phyloP scores from a whole-genome alignment of 2,329 filamentous ascomycete species.

The Rhynchosporium graminicola region DNA sequence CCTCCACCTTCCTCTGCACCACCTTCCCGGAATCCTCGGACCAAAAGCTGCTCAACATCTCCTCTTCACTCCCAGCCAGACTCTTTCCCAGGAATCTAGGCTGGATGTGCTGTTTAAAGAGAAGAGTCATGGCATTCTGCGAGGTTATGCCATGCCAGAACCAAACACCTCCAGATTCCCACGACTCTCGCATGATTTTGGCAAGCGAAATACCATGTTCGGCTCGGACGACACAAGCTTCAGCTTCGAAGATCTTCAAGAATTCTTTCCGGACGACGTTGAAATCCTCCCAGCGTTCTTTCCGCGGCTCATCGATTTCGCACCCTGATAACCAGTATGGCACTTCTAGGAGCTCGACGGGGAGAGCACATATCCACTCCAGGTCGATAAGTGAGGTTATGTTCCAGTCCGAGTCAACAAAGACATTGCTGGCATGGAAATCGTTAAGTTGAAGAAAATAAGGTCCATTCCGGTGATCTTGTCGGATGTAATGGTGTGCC shows the following conservation, averaged over 20 bases:
- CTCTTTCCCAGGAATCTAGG: not conserved
- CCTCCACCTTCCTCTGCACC: not conserved
- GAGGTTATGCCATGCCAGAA: conserved; percentile 38
- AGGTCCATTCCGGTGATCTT: conserved; percentile 35
- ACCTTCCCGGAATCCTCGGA: not conserved
- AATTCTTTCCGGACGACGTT: conserved; percentile 31
- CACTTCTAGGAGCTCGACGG: conserved; percentile 36
- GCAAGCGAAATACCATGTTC: conserved; percentile 26
- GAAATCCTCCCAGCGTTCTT: conserved; percentile 29
- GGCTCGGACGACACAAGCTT: conserved; percentile 25
- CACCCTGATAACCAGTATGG: conserved; percentile 41
- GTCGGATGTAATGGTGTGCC: conserved; percentile 37
- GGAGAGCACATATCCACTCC: conserved; percentile 42
- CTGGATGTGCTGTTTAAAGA: not conserved
- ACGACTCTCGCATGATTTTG: conserved; percentile 33
- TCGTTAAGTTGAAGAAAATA: conserved; percentile 41
- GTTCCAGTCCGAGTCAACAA: conserved; percentile 43
- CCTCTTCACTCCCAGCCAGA: not conserved
- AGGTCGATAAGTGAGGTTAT: conserved; percentile 42
- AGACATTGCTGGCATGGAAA: conserved; percentile 42
- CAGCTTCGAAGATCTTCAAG: conserved; percentile 32
- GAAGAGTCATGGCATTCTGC: conserved; percentile 28
- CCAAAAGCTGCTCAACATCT: not conserved
- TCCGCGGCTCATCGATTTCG: conserved; percentile 28
- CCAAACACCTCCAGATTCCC: conserved; percentile 38